Percentiles rank a stretch among this genome's conserved stretches.
Conservation (phyloP, 1,284 basidiomycete species). For the Fomitiporia mediterranea region DNA sequence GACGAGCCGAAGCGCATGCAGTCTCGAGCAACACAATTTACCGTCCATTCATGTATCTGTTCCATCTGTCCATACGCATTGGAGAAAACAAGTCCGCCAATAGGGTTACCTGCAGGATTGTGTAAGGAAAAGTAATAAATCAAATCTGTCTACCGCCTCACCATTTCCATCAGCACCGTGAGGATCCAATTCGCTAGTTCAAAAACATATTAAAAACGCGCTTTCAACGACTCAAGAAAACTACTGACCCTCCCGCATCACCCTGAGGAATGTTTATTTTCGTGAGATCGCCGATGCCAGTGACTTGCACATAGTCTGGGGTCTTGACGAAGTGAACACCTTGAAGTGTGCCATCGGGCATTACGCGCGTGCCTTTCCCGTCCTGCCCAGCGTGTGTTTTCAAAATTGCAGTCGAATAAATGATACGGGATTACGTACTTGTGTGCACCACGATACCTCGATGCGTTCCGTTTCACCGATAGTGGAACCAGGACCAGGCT, state of each 20-base stretch:
- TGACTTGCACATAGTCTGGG: conserved; percentile 66
- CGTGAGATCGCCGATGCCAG: conserved; percentile 64
- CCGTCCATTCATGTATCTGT: conserved; percentile 66
- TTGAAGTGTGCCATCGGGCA: conserved; percentile 69
- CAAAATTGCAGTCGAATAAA: not conserved
- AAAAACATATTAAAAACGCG: not conserved
- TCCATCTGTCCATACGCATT: conserved; percentile 57
- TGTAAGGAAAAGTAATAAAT: not conserved
- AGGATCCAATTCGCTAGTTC: conserved; percentile 30
- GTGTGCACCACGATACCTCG: conserved; percentile 67
- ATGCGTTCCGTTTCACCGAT: conserved; percentile 60
- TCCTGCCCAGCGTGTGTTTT: conserved; percentile 28
- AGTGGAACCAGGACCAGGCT: conserved; percentile 46
- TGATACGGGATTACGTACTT: conserved; percentile 33
- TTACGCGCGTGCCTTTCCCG: conserved; percentile 65
- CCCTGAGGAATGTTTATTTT: conserved; percentile 57
- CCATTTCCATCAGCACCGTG: conserved; percentile 28
- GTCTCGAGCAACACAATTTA: conserved; percentile 26
- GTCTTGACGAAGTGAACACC: conserved; percentile 71
- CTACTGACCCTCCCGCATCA: conserved; percentile 46
- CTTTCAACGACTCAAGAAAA: not conserved
- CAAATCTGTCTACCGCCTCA: not conserved
- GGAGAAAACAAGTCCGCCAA: conserved; percentile 70
- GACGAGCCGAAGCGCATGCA: conserved; percentile 2
- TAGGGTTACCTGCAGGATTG: conserved; percentile 47